These are phyloP conservation scores for Moniliella sp. DNA, from an alignment of 1,284 basidiomycete genomes.

Conservation along the genomic window DNA sequence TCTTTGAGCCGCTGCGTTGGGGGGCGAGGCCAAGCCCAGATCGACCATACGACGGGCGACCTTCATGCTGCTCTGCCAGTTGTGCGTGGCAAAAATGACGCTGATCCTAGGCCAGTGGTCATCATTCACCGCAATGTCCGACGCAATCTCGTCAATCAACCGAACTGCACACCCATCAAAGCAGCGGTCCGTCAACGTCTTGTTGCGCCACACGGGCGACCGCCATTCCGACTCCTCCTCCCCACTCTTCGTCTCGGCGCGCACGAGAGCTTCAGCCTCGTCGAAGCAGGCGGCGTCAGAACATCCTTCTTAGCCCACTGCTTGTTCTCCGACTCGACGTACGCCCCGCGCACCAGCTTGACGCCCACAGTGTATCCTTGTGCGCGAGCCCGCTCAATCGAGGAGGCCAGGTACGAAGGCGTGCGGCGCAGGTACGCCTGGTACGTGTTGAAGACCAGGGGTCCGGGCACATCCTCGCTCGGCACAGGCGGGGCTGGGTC, in stretches of 20 bases:
- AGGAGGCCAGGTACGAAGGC: conserved; percentile 46
- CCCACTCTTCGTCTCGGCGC: conserved; percentile 4
- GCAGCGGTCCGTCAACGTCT: conserved; percentile 52
- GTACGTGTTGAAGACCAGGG: conserved; percentile 22
- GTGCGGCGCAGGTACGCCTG: conserved; percentile 39
- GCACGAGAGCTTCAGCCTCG: conserved; percentile 12
- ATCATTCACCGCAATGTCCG: conserved; percentile 4
- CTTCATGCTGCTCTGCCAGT: conserved; percentile 46
- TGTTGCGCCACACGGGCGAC: conserved; percentile 38
- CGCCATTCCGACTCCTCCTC: conserved; percentile 10
- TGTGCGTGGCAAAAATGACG: conserved; percentile 69
- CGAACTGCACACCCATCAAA: conserved; percentile 51
- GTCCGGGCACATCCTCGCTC: too few relatives aligned
- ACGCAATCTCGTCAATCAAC: conserved; percentile 44
- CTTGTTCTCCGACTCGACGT: conserved; percentile 53
- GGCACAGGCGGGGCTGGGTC: too few relatives aligned
- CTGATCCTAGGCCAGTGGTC: conserved; percentile 40
- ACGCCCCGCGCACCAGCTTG: conserved; percentile 85
- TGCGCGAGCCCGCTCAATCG: conserved; percentile 48
- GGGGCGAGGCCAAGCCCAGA: conserved; percentile 41
- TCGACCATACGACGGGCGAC: conserved; percentile 46
- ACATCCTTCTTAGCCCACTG: conserved; percentile 22
- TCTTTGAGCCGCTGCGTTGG: neutral
- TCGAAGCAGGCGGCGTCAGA: too few relatives aligned
- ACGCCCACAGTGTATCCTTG: conserved; percentile 65